phyloP scores from a whole-genome alignment of 176 grass and related monocot species.

The Bothriochloa decipiens region DNA sequence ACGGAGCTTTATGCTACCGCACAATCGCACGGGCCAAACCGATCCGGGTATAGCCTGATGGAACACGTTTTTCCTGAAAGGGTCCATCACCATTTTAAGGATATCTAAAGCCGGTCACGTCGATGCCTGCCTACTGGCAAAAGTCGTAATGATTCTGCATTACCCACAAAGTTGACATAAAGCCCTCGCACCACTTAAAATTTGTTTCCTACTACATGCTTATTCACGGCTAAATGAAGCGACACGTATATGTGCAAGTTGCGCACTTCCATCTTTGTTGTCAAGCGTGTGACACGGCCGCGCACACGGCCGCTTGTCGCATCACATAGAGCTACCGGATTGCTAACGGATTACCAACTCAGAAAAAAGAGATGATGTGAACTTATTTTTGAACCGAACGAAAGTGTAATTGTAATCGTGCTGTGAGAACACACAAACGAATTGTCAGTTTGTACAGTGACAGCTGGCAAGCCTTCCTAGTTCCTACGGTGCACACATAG shows the following conservation, averaged over 20 bases:
- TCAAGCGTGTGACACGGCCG: constrained; percentile 17
- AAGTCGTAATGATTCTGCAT: constrained; percentile 55
- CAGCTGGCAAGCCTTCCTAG: no score
- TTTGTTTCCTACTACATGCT: constrained; percentile 13
- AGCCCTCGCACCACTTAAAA: neutral
- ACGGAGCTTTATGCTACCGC: no score
- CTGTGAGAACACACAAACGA: no score
- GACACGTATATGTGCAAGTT: neutral
- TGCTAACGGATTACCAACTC: no score
- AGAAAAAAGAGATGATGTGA: no score
- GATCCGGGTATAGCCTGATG: neutral
- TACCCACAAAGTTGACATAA: constrained; percentile 44
- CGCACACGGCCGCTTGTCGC: neutral
- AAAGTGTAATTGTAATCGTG: no score
- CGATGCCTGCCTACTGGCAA: constrained; percentile 3
- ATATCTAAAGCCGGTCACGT: constrained; percentile 13
- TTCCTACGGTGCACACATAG: no score
- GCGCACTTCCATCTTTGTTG: neutral
- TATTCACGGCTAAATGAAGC: neutral
- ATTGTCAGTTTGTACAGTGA: no score
- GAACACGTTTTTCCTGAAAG: constrained; percentile 29
- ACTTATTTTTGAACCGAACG: no score
- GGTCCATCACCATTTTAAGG: constrained; percentile 13
- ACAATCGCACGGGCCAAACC: neutral
- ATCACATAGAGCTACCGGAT: neutral